These are phyloP conservation scores for Sambucus nigra DNA, from an alignment of 129 eudicot genomes.

Conservation along the genomic window DNA sequence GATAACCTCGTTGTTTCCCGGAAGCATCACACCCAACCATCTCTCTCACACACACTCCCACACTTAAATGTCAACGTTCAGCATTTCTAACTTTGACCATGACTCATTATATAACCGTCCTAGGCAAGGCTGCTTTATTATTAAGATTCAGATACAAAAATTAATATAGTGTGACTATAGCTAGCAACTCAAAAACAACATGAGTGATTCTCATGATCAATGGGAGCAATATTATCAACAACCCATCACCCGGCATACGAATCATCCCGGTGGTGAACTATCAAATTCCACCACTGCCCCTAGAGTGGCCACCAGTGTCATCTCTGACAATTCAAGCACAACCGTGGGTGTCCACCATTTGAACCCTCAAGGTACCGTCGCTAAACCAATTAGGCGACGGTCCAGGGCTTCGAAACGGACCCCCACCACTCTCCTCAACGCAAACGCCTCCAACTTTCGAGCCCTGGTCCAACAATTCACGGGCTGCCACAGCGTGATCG, in stretches of 20 bases:
- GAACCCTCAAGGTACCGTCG: slow-evolving; percentile 4
- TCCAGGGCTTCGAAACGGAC: slow-evolving; percentile 58
- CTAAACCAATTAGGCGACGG: slow-evolving; percentile 41
- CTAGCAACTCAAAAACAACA: background rate
- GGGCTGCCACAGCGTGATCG: slow-evolving; percentile 22
- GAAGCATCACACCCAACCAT: background rate
- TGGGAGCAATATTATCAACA: slow-evolving; percentile 2
- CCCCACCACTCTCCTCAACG: slow-evolving; percentile 64
- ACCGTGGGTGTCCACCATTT: background rate
- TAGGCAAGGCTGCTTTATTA: background rate
- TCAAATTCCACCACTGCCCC: background rate
- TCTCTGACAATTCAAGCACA: background rate
- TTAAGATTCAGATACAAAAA: background rate
- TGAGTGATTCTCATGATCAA: background rate
- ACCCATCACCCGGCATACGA: background rate
- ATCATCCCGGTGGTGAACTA: background rate
- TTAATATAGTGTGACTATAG: background rate
- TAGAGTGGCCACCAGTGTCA: background rate
- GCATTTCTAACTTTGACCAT: background rate
- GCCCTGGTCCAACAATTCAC: slow-evolving; percentile 83
- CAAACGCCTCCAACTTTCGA: slow-evolving; percentile 68
- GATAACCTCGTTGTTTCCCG: background rate
- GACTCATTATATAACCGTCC: background rate
- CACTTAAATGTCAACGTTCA: background rate
- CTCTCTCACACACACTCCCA: background rate